Evolutionary conservation across 352 stramenopile species (phyloP).

Genomic region (Globisporangium paddicum): DNA sequence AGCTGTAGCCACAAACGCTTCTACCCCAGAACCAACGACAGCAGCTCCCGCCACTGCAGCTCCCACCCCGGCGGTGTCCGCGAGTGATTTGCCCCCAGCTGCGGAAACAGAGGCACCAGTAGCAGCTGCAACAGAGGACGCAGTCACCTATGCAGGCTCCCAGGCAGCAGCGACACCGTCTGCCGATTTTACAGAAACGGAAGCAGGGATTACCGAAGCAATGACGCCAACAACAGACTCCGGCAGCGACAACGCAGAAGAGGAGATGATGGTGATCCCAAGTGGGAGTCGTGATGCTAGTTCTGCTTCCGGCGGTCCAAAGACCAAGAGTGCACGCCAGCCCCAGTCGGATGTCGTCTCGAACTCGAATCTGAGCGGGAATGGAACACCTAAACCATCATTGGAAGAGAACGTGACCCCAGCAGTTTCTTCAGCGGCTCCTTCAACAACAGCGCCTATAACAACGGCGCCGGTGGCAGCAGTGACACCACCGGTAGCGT

Average conservation of each 20-base stretch:
- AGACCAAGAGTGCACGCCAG: background rate
- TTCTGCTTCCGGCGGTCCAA: background rate
- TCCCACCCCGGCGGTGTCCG: background rate
- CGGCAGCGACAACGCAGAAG: background rate
- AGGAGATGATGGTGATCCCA: background rate
- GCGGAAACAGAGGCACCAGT: background rate
- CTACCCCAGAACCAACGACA: background rate
- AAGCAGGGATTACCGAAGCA: conserved; percentile 1
- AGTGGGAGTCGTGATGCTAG: background rate
- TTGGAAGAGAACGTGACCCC: conserved; percentile 11
- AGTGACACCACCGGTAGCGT: conserved; percentile 1
- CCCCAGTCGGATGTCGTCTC: conserved; percentile 3
- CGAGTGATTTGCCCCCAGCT: background rate
- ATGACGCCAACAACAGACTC: background rate
- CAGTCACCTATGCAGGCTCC: background rate
- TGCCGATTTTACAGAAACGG: background rate
- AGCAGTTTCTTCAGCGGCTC: background rate
- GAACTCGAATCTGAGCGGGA: conserved; percentile 1
- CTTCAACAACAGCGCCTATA: background rate
- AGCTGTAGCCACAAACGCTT: background rate
- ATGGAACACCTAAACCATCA: background rate
- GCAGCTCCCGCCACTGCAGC: background rate
- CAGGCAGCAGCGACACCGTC: conserved; percentile 2
- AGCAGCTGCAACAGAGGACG: background rate
- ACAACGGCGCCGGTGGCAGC: background rate